Conservation (phyloP, 164 flowering plant genomes). For the Chimonanthus salicifolius region DNA sequence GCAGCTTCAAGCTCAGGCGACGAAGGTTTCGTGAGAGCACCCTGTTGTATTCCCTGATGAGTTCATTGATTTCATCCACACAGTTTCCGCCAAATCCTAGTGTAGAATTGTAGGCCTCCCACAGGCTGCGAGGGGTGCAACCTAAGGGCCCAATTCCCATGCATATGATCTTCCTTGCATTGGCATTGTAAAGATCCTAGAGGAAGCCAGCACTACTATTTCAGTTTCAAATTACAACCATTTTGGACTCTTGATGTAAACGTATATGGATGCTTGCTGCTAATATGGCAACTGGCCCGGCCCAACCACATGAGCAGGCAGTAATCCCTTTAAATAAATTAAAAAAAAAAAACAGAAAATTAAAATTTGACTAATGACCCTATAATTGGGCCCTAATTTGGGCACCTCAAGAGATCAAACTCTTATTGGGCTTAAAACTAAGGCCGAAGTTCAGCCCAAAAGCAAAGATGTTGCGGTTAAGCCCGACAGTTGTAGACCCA, state of each 20-base stretch:
- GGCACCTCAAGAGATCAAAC: no score
- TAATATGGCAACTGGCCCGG: no score
- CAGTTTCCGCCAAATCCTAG: slow-evolving; percentile 19
- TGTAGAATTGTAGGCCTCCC: slow-evolving; percentile 18
- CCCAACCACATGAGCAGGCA: no score
- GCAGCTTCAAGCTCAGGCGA: slow-evolving; percentile 31
- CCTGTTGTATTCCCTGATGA: slow-evolving; percentile 39
- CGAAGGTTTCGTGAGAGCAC: slow-evolving; percentile 33
- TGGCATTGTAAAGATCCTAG: slow-evolving; percentile 39
- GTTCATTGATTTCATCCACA: slow-evolving; percentile 34
- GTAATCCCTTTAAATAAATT: no score
- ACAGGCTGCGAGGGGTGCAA: slow-evolving; percentile 45
- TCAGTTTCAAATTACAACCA: neutral
- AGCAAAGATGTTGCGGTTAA: no score
- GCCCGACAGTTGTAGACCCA: no score
- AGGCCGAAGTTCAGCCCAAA: no score
- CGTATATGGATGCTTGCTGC: no score
- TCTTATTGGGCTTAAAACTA: no score
- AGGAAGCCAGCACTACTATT: neutral
- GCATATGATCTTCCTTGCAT: slow-evolving; percentile 45
- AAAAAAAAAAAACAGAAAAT: no score
- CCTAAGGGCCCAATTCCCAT: slow-evolving; percentile 63
- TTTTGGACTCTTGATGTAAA: neutral
- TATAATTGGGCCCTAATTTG: no score
- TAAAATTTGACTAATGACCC: no score